Evolutionary conservation across 2,329 filamentous ascomycete genomes (phyloP).

Genomic region (Microascus cirrosus): DNA sequence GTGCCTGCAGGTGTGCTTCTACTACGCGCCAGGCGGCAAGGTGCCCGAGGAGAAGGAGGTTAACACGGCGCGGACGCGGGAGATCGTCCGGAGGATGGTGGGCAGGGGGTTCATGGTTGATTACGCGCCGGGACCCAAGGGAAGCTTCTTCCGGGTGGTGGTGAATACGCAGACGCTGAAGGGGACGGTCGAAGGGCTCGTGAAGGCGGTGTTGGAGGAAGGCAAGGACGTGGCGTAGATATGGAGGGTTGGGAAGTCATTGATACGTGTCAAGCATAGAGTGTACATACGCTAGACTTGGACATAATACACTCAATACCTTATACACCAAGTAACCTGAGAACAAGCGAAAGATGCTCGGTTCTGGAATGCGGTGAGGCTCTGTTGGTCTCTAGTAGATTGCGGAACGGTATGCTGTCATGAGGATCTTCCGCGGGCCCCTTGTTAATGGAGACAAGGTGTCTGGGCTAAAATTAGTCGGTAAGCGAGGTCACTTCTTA

Average conservation of each 20-base stretch:
- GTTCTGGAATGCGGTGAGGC: background rate
- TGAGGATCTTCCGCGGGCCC: background rate
- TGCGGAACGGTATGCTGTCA: background rate
- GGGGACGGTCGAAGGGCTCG: constrained; percentile 39
- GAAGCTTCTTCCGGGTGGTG: constrained; percentile 49
- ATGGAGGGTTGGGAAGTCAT: background rate
- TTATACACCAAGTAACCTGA: background rate
- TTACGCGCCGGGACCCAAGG: constrained; percentile 44
- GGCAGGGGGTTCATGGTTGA: constrained; percentile 47
- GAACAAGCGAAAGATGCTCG: background rate
- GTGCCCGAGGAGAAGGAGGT: constrained; percentile 26
- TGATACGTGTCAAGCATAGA: background rate
- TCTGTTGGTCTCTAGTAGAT: background rate
- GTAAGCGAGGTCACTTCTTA: background rate
- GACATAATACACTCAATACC: background rate
- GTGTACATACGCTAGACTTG: background rate
- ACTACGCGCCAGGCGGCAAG: constrained; percentile 52
- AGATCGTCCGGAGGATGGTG: constrained; percentile 36
- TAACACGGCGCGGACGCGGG: constrained; percentile 38
- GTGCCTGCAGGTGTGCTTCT: constrained; percentile 93
- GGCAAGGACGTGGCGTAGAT: constrained; percentile 16
- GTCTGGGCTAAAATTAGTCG: background rate
- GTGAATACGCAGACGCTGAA: constrained; percentile 44
- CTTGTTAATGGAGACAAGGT: background rate
- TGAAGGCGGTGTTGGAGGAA: constrained; percentile 39